Evolutionary conservation across 257 asterid genomes (phyloP).

Genomic region (Ocimum tenuiflorum): DNA sequence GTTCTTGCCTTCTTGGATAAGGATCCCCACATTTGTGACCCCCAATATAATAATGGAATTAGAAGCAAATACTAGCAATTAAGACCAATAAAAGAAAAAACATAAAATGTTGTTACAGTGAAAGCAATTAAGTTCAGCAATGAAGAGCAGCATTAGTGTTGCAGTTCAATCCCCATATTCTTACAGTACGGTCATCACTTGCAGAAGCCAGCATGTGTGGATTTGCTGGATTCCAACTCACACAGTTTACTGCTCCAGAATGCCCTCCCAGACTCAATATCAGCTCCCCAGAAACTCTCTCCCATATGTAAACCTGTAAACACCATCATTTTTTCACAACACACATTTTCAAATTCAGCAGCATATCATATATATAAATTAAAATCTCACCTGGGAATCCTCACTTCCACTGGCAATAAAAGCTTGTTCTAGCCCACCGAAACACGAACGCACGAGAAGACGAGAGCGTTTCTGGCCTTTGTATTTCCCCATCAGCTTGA

Average conservation of each 20-base stretch:
- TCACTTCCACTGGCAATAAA: conserved; percentile 95
- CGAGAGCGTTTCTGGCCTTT: conserved; percentile 79
- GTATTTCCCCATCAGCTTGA: conserved; percentile 51
- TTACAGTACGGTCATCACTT: conserved; percentile 79
- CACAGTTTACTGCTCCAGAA: conserved; percentile 72
- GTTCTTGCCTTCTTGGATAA: too few species aligned
- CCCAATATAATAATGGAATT: too few species aligned
- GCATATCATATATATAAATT: too few species aligned
- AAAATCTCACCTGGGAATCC: conserved; percentile 64
- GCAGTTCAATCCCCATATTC: conserved; percentile 74
- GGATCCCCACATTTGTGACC: too few species aligned
- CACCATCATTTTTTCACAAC: background rate
- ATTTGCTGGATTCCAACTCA: conserved; percentile 79
- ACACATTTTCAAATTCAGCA: too few species aligned
- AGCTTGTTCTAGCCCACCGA: conserved; percentile 80
- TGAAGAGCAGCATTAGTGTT: conserved; percentile 38
- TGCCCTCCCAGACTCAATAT: conserved; percentile 55
- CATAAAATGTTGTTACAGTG: conserved; percentile 27
- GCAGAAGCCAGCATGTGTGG: conserved; percentile 91
- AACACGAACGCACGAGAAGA: conserved; percentile 74
- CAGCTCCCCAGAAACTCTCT: conserved; percentile 53
- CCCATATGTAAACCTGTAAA: conserved; percentile 79
- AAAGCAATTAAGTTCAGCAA: conserved; percentile 21
- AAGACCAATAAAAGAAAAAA: background rate
- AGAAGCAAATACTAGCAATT: too few species aligned